Evolutionary conservation across 2,329 filamentous ascomycete species (phyloP), one percentile per base, ranked within the genome.

Genomic region (Teratosphaeria gauchensis): DNA sequence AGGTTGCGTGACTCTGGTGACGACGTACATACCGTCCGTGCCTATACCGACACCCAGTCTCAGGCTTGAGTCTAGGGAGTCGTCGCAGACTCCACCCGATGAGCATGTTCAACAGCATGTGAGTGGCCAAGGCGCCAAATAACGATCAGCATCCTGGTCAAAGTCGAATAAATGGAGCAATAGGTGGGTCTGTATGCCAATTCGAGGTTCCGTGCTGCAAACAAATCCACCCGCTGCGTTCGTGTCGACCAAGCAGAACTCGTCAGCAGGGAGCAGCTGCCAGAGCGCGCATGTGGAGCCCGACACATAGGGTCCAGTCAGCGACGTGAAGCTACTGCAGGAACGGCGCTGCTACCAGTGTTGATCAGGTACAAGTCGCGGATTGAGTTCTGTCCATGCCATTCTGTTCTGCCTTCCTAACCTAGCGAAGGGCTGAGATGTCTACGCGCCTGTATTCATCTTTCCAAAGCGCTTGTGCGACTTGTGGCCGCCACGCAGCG

Each of bases 71-170:
- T 9, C 54, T 14, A 28, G 33, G 24, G 12, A 28, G 38, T 7
- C n/a, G 54, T 56, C 54, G 24, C 54, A 55, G 33, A 55, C 19
- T 21, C 31, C 31, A 19, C 32, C 24, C 12, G 54, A 55, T 38
- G 46, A 14, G 35, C 38, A 53, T 30, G 54, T 24, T 28, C 46
- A 14, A 19, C 2, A 46, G 33, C 21, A 51, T 51, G 35, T 48
- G 33, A 56, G 24, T 56, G 54, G 54, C 31, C 54, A 51, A n/a
- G 24, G 33, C 54, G 54, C 28, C 54, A 30, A 48, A 51, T 56
- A 56, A 14, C 24, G 54, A 56, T 73, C 6, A 48, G 42, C 42
- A 8, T n/a, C 42, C 42, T 21, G 19, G 19, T 21, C 42, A 21
- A 48, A 48, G 42, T 48, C 42, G 42, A 48, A 19, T 48, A 21